These are phyloP conservation scores for Paecilomyces formosus DNA, from an alignment of 2,329 filamentous ascomycete genomes.

Conservation along the genomic window DNA sequence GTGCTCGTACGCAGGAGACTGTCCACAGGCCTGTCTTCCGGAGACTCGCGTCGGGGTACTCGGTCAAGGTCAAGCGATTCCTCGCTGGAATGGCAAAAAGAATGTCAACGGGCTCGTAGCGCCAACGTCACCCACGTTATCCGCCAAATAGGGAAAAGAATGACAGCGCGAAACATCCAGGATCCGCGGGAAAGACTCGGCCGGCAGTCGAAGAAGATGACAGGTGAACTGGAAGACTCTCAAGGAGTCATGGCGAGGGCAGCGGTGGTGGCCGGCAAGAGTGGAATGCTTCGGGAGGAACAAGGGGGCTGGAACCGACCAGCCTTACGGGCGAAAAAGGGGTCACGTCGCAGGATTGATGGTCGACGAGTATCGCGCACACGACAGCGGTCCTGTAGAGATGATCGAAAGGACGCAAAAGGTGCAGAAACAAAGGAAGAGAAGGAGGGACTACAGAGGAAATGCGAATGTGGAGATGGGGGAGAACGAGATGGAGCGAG, in stretches of 20 bases:
- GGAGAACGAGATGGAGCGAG: conserved; percentile 5
- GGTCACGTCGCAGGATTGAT: background rate
- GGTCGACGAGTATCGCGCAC: background rate
- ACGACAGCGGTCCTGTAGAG: background rate
- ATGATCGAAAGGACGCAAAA: conserved; percentile 2
- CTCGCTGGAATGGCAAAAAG: background rate
- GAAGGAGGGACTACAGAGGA: conserved; percentile 7
- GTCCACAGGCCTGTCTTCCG: background rate
- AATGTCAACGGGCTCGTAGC: background rate
- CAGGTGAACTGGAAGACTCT: conserved; percentile 5
- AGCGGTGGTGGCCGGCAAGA: background rate
- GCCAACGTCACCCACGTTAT: background rate
- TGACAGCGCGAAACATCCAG: conserved; percentile 10
- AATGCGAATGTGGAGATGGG: conserved; percentile 2
- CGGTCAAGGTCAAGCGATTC: background rate
- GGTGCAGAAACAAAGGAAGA: conserved; percentile 5
- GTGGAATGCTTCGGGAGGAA: conserved; percentile 3
- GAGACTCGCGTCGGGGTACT: background rate
- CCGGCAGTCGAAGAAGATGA: conserved; percentile 7
- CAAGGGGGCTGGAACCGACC: background rate
- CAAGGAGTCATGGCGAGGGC: conserved; percentile 18
- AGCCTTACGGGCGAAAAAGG: background rate
- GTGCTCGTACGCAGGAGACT: background rate
- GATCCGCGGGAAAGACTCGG: conserved; percentile 7
- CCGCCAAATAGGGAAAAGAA: background rate